phyloP scores from a whole-genome alignment of 2,329 filamentous ascomycete genomes.

The Sporothrix pseudoabietina region DNA sequence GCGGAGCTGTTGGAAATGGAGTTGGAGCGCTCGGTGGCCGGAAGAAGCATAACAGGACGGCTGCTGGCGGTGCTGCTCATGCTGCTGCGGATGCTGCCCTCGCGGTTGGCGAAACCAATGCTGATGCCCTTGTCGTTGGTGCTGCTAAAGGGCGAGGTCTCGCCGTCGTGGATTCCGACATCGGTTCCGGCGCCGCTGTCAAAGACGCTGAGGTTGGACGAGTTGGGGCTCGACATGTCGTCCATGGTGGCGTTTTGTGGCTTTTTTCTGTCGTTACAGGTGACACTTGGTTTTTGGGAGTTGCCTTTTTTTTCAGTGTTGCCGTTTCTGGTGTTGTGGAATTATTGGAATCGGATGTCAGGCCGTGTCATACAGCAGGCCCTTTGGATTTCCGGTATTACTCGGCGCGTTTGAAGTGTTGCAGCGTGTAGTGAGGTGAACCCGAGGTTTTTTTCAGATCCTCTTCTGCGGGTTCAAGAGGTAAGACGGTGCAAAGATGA shows the following conservation, averaged over 20 bases:
- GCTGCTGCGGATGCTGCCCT: constrained; percentile 29
- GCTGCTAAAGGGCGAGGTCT: constrained; percentile 32
- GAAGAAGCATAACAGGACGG: constrained; percentile 24
- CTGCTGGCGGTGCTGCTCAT: constrained; percentile 28
- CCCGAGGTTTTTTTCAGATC: constrained; percentile 23
- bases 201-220: constrained; percentile 34
- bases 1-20: constrained; percentile 22
- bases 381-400: not conserved
- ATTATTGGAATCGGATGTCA: not conserved
- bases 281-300: not conserved
- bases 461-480: constrained; percentile 33
- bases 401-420: not conserved
- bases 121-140: constrained; percentile 12
- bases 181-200: constrained; percentile 32
- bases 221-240: constrained; percentile 34
- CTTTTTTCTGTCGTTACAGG: not conserved
- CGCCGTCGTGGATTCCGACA: constrained; percentile 31
- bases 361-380: constrained; percentile 6
- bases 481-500: constrained; percentile 6
- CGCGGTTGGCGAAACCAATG: constrained; percentile 11
- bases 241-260: constrained; percentile 30
- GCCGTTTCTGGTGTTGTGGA: not conserved
- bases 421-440: constrained; percentile 6
- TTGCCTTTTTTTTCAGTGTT: not conserved
- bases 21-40: constrained; percentile 17